These are phyloP conservation scores for Laburnicola sp. DNA, from an alignment of 2,329 filamentous ascomycete genomes.

Conservation along the genomic window DNA sequence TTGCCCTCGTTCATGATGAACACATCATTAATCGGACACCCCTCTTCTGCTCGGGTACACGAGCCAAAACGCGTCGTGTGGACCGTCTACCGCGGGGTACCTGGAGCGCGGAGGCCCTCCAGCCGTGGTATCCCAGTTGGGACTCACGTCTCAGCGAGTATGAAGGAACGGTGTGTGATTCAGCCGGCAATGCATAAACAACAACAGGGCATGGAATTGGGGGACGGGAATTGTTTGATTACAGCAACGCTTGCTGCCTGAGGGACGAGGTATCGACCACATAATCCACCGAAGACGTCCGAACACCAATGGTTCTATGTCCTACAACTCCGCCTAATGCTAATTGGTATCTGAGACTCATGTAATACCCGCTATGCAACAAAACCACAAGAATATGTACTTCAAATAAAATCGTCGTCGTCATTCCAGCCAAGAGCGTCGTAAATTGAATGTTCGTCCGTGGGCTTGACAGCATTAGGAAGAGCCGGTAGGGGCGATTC, in stretches of 20 bases:
- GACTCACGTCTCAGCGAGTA: neutral
- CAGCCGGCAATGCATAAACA: neutral
- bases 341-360: neutral
- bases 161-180: neutral
- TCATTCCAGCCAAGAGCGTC: slow-evolving; percentile 53
- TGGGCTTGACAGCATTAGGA: slow-evolving; percentile 14
- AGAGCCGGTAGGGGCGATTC: slow-evolving; percentile 15
- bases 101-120: too few species aligned
- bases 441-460: slow-evolving; percentile 43
- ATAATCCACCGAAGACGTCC: neutral
- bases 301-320: neutral
- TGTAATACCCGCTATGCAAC: slow-evolving; percentile 39
- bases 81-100: neutral
- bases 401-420: slow-evolving; percentile 29
- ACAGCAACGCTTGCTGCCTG: slow-evolving; percentile 3
- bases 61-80: neutral
- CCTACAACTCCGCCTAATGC: slow-evolving; percentile 20
- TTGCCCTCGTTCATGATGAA: too few species aligned
- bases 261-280: neutral
- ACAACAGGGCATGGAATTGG: neutral
- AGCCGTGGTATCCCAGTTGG: neutral
- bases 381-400: slow-evolving; percentile 14
- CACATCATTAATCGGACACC: too few species aligned
- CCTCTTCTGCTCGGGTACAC: neutral
- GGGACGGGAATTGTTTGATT: neutral